phyloP scores from a whole-genome alignment of 345 rosid species.

The Turritis glabra region DNA sequence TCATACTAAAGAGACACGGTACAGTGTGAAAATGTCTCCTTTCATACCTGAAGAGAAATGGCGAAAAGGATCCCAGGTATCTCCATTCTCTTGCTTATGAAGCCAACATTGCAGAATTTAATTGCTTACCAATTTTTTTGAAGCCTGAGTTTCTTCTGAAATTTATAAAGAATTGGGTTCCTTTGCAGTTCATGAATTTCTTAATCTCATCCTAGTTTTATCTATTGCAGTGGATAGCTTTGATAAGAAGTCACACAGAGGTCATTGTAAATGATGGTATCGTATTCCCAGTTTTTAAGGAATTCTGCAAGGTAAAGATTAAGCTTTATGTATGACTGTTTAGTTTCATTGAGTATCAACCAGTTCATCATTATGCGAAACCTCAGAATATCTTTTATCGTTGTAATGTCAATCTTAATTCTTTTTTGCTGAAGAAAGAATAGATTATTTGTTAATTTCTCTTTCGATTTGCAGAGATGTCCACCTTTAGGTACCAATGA shows the following conservation, averaged over 20 bases:
- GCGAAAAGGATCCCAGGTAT: constrained; percentile 96
- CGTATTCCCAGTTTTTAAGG: constrained; percentile 63
- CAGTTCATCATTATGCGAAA: not conserved
- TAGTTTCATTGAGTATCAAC: constrained; percentile 16
- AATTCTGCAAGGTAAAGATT: constrained; percentile 71
- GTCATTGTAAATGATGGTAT: constrained; percentile 64
- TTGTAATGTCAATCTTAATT: constrained; percentile 4
- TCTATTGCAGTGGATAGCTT: constrained; percentile 77
- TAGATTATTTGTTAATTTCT: not conserved
- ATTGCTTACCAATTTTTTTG: not conserved
- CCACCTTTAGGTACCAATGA: constrained; percentile 61
- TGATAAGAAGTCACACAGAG: constrained; percentile 75
- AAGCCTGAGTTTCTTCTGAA: constrained; percentile 4
- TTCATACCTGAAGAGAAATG: constrained; percentile 64
- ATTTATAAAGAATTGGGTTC: no score
- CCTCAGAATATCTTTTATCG: not conserved
- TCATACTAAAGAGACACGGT: constrained; percentile 66
- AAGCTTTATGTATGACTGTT: not conserved
- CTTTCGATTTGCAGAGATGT: constrained; percentile 59
- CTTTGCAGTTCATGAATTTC: not conserved
- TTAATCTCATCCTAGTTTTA: not conserved
- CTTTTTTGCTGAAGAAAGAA: not conserved
- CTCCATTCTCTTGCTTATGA: constrained; percentile 8
- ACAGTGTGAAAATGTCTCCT: constrained; percentile 69
- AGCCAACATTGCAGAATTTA: not conserved